These are phyloP conservation scores for Candida berthetii DNA, from an alignment of 805 yeast species.

Conservation along the genomic window DNA sequence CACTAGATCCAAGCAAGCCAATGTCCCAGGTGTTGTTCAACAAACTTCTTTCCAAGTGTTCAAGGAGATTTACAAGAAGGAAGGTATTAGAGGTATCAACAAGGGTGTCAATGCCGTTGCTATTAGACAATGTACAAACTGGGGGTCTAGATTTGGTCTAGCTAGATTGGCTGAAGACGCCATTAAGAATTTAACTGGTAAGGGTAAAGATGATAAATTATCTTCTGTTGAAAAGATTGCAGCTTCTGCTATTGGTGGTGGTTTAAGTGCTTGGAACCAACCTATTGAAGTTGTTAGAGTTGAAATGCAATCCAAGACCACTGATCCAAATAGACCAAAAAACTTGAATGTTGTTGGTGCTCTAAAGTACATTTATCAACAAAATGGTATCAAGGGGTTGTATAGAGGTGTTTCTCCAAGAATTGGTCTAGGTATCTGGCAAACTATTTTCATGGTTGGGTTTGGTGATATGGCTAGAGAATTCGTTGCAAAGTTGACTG, in stretches of 20 bases:
- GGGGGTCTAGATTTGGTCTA: conserved; percentile 97
- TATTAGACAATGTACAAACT: conserved; percentile 96
- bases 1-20: conserved; percentile 78
- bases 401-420: conserved; percentile 97
- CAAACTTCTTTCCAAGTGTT: conserved; percentile 83
- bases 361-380: conserved; percentile 72
- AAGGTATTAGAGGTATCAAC: conserved; percentile 92
- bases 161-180: conserved; percentile 86
- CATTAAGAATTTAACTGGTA: conserved; percentile 60
- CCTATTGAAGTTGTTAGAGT: conserved; percentile 97
- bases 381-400: conserved; percentile 83
- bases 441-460: conserved; percentile 97
- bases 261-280: conserved; percentile 97
- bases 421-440: conserved; percentile 96
- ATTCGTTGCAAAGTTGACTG: conserved; percentile 55
- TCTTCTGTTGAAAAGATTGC: conserved; percentile 73
- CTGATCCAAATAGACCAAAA: conserved; percentile 92
- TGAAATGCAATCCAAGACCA: conserved; percentile 95
- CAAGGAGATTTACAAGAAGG: conserved; percentile 72
- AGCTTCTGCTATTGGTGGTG: conserved; percentile 93
- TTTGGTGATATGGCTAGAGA: conserved; percentile 91
- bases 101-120: conserved; percentile 99
- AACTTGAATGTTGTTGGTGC: conserved; percentile 76
- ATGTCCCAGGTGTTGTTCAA: conserved; percentile 57
- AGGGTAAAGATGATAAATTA: conserved; percentile 55